Percentiles rank a stretch among this genome's conserved stretches.
Conservation (phyloP, 2,329 filamentous ascomycete genomes). For the Colletotrichum coccodes region DNA sequence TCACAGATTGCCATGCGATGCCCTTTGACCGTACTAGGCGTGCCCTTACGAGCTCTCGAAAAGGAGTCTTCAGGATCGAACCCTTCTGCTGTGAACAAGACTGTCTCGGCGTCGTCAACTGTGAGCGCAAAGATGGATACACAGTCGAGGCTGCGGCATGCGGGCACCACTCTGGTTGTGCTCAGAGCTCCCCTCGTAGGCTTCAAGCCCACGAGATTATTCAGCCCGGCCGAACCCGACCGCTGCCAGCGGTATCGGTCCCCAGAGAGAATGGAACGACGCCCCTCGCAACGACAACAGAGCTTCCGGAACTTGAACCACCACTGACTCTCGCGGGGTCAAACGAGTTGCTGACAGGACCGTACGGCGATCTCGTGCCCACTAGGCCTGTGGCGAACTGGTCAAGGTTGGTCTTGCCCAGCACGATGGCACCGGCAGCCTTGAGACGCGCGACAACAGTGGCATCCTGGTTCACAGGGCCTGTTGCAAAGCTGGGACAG, state of each 20-base stretch:
- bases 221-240: conserved; percentile 62
- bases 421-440: conserved; percentile 62
- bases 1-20: conserved; percentile 50
- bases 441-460: conserved; percentile 60
- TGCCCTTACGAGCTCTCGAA: conserved; percentile 51
- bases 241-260: conserved; percentile 66
- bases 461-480: conserved; percentile 55
- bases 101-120: conserved; percentile 57
- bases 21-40: conserved; percentile 15
- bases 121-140: conserved; percentile 63
- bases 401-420: conserved; percentile 70
- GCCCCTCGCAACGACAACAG: conserved; percentile 62
- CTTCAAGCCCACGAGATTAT: conserved; percentile 62
- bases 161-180: conserved; percentile 60
- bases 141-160: conserved; percentile 67
- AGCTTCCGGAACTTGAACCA: conserved; percentile 68
- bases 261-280: conserved; percentile 66
- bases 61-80: conserved; percentile 62
- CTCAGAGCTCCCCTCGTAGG: conserved; percentile 65
- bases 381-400: conserved; percentile 72
- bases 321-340: conserved; percentile 51
- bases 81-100: conserved; percentile 59
- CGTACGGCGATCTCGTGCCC: conserved; percentile 69
- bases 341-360: conserved; percentile 63
- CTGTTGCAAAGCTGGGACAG: conserved; percentile 58